Evolutionary conservation across 352 stramenopile species (phyloP), one percentile per base, ranked within the genome.

Genomic region (Phytopythium montanum): DNA sequence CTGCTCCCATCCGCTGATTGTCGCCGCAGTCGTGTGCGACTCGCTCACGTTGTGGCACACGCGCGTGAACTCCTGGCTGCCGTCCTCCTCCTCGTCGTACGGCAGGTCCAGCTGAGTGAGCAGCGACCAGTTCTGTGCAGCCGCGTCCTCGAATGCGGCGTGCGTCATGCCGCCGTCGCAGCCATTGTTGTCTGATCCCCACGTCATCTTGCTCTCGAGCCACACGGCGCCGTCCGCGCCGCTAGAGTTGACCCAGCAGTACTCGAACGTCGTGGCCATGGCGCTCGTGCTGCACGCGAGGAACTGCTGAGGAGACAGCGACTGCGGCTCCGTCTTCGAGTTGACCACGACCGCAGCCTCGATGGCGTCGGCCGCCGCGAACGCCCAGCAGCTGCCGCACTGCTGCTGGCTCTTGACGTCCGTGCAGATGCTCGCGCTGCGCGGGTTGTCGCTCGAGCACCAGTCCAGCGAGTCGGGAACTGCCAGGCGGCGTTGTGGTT

Each of bases 371-470:
- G 82, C 79, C 0, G 85, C 85, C 0, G 85, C 85, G 62, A 92
- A 94, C 21, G 85, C 81, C 82, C 85, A 94, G 59, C 85, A 94
- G 54, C 79, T 90, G 16, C 85, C 85, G 55, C 85, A 94, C 54
- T 81, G 75, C 57, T 90, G 82, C 57, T 94, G 82, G 61, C 78
- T 92, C 73, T 92, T 92, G 49, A 94, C 66, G 13, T 65, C 64
- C 3, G 81, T 87, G 45, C 85, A 94, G 52, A 92, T 78, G 59
- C 79, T 92, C 36, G 69, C 65, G 41, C 79, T 72, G 45, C 69
- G 57, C 18, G 79, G 61, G 59, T 92, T 94, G 64, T 94, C 71
- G 14, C 59, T 76, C 28, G 80, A 78, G 62, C 85, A 94, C 85
- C 85, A 94, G 55, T 94, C 70, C 33, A 94, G 55, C 46, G 77